Conservation (phyloP, 257 asterid species). For the Prunella vulgaris region DNA sequence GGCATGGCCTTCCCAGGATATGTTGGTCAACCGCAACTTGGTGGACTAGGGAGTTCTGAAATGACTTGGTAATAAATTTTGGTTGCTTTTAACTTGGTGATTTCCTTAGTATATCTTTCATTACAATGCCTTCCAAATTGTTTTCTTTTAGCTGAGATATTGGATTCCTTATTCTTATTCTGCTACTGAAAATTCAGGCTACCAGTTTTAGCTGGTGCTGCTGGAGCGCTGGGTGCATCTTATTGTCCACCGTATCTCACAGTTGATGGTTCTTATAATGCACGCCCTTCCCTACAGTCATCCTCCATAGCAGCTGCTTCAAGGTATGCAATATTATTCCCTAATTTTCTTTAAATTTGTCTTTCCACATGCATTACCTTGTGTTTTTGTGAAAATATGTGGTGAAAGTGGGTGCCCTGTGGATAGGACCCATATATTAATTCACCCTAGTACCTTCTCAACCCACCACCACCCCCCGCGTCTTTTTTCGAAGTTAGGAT, state of each 20-base stretch:
- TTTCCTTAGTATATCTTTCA: background rate
- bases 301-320: slow-evolving; percentile 48
- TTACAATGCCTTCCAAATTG: background rate
- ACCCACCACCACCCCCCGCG: too few species aligned
- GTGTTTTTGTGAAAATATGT: background rate
- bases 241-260: slow-evolving; percentile 73
- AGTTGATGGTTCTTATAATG: slow-evolving; percentile 72
- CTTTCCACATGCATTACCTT: background rate
- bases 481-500: background rate
- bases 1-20: slow-evolving; percentile 99
- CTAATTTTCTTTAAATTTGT: background rate
- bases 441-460: background rate
- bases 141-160: background rate
- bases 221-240: slow-evolving; percentile 80
- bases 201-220: slow-evolving; percentile 92
- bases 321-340: slow-evolving; percentile 40
- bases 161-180: background rate
- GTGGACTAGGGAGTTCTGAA: slow-evolving; percentile 91
- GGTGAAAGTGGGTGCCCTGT: background rate
- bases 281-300: slow-evolving; percentile 63
- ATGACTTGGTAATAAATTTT: slow-evolving; percentile 80
- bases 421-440: background rate
- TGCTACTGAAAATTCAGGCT: slow-evolving; percentile 47
- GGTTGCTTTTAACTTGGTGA: background rate
- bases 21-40: slow-evolving; percentile 77